Conservation (phyloP, 2,329 filamentous ascomycete genomes). For the Myriosclerotinia duriaeana region DNA sequence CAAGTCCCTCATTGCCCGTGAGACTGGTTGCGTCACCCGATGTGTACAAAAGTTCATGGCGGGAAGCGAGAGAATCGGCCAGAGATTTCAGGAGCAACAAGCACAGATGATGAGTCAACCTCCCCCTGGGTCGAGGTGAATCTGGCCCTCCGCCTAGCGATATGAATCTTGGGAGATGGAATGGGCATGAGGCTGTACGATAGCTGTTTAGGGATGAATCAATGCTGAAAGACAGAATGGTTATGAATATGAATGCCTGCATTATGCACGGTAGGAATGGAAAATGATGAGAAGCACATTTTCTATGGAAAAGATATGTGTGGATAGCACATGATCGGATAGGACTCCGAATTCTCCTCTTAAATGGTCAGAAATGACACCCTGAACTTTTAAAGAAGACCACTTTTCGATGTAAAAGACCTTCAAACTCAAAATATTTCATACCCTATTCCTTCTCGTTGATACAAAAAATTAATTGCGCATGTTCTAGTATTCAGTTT, state of each 20-base stretch:
- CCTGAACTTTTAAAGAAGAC: slow-evolving; percentile 6
- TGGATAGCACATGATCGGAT: slow-evolving; percentile 11
- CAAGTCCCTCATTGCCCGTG: slow-evolving; percentile 84
- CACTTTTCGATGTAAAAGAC: neutral
- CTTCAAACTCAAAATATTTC: neutral
- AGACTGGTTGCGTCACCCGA: slow-evolving; percentile 88
- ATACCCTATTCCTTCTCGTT: neutral
- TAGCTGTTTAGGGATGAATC: neutral
- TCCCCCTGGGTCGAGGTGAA: slow-evolving; percentile 36
- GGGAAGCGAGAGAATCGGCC: slow-evolving; percentile 82
- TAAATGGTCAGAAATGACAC: neutral
- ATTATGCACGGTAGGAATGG: neutral
- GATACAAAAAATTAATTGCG: slow-evolving; percentile 19
- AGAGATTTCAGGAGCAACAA: slow-evolving; percentile 78
- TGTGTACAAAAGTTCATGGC: slow-evolving; percentile 98
- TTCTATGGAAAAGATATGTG: neutral
- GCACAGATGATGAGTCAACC: slow-evolving; percentile 52
- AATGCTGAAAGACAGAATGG: neutral
- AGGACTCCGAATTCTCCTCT: slow-evolving; percentile 4
- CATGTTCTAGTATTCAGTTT: slow-evolving; percentile 10
- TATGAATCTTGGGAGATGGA: neutral
- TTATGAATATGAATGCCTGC: slow-evolving; percentile 3
- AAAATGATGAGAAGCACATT: neutral
- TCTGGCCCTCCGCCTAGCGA: neutral
- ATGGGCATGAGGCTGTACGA: slow-evolving; percentile 7